Base-by-base conservation (phyloP, 306 rosid genomes). In the Begonia masoniana region DNA sequence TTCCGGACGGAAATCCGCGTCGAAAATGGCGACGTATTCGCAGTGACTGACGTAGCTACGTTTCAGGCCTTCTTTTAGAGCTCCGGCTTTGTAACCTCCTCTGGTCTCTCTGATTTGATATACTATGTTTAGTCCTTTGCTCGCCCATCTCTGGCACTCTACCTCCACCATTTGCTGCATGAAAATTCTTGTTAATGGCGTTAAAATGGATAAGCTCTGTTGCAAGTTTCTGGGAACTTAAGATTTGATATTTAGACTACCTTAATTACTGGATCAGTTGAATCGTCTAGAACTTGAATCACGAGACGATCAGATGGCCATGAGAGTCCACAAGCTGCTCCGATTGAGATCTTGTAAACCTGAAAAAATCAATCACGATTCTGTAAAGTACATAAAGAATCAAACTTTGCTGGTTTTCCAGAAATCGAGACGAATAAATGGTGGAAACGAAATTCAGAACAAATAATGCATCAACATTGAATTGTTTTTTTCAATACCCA, bases 91-190 rank as follows among this genome's bases (percentile, higher is more conserved):
- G 77, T 80, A 80, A 0, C 86, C 82, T 0, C 42, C 57, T 31
- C 86, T 70, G 14, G 13, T 80, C 13, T 80, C 86, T 68, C 86
- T 70, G 11, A 80, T 75, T 76, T 80, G 86, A 65, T 80, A 80
- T 13, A 54, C 65, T 67, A 80, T 70, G 70, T 80, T 80, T 14
- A 80, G n/a, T 21, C 86, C 86, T 59, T 80, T 80, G 58, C 77
- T 76, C 0, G 77, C 86, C 86, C 86, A 80, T 67, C 86, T 76
- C 52, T 60, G 80, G 63, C 86, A 80, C 66, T 80, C 86, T 24
- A 41, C 41, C 56, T 80, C 86, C 71, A 80, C 82, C 82, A 80
- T 23, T 73, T 80, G 82, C 86, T 80, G 12, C 54, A 50, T 50
- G 2, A 31, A 31, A 31, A 5, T 50, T 12, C 15, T 17, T 17